Percentiles rank a stretch among this genome's conserved stretches.
These are phyloP conservation scores for Talaromyces trachyspermus DNA, from an alignment of 495 filamentous ascomycete species.

Conservation along the genomic window DNA sequence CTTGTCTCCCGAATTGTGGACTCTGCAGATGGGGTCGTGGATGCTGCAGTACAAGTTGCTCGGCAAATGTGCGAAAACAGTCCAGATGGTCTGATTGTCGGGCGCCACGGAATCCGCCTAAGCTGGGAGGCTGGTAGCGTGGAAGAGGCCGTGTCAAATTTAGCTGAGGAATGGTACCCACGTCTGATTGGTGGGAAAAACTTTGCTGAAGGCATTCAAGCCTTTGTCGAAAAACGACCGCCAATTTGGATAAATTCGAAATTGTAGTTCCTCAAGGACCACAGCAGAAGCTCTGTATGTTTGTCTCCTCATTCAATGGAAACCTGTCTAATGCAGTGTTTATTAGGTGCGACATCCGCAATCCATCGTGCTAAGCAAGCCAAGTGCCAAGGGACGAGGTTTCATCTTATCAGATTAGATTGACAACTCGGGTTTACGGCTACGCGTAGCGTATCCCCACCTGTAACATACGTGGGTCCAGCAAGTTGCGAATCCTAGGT, in stretches of 20 bases:
- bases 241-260: slow-evolving; percentile 68
- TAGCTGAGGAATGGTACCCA: slow-evolving; percentile 52
- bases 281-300: neutral
- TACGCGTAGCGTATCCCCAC: too few species aligned
- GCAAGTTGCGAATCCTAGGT: neutral
- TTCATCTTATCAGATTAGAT: slow-evolving; percentile 5
- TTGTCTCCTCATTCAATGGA: neutral
- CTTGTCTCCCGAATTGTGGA: slow-evolving; percentile 61
- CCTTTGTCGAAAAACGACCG: slow-evolving; percentile 73
- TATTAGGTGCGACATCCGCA: neutral
- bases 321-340: neutral
- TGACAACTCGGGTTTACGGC: neutral
- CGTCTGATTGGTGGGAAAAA: slow-evolving; percentile 61
- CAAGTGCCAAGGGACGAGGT: neutral
- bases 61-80: slow-evolving; percentile 45
- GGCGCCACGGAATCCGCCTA: slow-evolving; percentile 55
- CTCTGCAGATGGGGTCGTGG: slow-evolving; percentile 29
- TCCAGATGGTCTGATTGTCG: slow-evolving; percentile 65
- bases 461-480: neutral
- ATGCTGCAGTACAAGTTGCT: slow-evolving; percentile 47
- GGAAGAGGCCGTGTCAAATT: slow-evolving; percentile 51
- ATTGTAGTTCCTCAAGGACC: too few species aligned
- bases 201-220: slow-evolving; percentile 67
- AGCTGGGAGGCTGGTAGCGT: slow-evolving; percentile 61
- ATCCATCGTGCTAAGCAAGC: too few species aligned